Base-by-base conservation (phyloP, 1,284 basidiomycete species). In the Limonomyces culmigenus region DNA sequence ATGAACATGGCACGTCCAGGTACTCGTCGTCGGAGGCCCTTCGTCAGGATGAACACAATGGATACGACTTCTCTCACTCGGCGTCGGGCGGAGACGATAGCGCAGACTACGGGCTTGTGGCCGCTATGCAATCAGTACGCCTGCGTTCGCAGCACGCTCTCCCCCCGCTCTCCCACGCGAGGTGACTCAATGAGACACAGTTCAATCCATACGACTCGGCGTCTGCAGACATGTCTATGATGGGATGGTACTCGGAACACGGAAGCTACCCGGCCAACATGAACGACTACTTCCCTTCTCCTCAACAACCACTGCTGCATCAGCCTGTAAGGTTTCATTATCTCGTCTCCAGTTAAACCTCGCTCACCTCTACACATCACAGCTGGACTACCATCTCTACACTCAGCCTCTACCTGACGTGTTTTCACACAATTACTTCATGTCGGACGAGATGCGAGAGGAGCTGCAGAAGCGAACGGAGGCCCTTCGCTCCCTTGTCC, bases 371-470 rank as follows among this genome's bases (percentile, higher is more conserved):
- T 8, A 8, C 8, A 27, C 23, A n/a, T n/a, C n/a, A n/a, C 49
- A 89, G 78, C 69, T 95, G 34, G 76, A 95, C 50, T 89, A 97
- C 51, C 88, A 96, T 48, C 69, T 96, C 19, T 97, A 96, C 58
- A 80, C 85, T 2, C 61, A 60, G 5, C 60, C 66, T 17, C 63
- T 71, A 29, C 67, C 74, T 0, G 56, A 67, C 13, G 51, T 60
- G 18, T 62, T 75, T 40, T 49, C 65, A 54, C 48, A 75, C 56
- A 48, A 76, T 59, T 56, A 53, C 45, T 87, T 74, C 59, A 71
- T 75, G 40, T 78, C 88, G 0, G 67, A 77, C 34, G 67, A 69
- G 16, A 60, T 92, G 15, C 77, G 87, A 11, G 77, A 91, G 43
- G 71, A 76, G 25, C 60, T 97, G 13, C 85, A 87, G 43, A 66